Evolutionary conservation across 805 yeast species (phyloP).

Genomic region (Candida saitoana): DNA sequence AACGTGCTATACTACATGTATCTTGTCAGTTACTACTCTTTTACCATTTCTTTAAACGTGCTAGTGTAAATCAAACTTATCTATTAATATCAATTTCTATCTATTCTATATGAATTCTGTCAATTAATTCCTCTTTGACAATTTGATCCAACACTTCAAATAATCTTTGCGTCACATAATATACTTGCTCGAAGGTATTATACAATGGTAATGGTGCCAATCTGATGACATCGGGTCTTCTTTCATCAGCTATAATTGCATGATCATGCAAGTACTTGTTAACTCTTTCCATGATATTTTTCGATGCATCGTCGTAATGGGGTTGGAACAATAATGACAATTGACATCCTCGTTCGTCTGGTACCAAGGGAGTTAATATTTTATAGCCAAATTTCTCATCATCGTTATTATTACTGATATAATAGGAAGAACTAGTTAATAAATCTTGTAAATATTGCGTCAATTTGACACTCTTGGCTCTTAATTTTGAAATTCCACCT

Average conservation of each 20-base stretch:
- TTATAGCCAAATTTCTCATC: slow-evolving; percentile 43
- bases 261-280: slow-evolving; percentile 44
- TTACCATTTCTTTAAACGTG: too few relatives aligned
- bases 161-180: slow-evolving; percentile 40
- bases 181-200: slow-evolving; percentile 68
- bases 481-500: slow-evolving; percentile 61
- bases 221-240: slow-evolving; percentile 86
- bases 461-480: slow-evolving; percentile 53
- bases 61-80: background rate
- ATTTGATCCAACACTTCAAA: slow-evolving; percentile 32
- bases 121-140: background rate
- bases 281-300: slow-evolving; percentile 60
- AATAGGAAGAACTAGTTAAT: slow-evolving; percentile 46
- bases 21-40: too few relatives aligned
- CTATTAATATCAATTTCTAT: background rate
- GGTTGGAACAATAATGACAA: slow-evolving; percentile 64
- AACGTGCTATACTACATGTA: too few relatives aligned
- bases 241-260: slow-evolving; percentile 81
- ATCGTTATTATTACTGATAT: slow-evolving; percentile 22
- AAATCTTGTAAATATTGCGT: slow-evolving; percentile 53
- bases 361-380: slow-evolving; percentile 68
- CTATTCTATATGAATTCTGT: background rate
- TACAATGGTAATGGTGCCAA: slow-evolving; percentile 85
- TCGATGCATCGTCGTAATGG: slow-evolving; percentile 28
- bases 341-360: slow-evolving; percentile 70